Percentiles rank a stretch among this genome's conserved stretches.
phyloP scores from a whole-genome alignment of 2,329 filamentous ascomycete genomes.

The Aspergillus fischeri region DNA sequence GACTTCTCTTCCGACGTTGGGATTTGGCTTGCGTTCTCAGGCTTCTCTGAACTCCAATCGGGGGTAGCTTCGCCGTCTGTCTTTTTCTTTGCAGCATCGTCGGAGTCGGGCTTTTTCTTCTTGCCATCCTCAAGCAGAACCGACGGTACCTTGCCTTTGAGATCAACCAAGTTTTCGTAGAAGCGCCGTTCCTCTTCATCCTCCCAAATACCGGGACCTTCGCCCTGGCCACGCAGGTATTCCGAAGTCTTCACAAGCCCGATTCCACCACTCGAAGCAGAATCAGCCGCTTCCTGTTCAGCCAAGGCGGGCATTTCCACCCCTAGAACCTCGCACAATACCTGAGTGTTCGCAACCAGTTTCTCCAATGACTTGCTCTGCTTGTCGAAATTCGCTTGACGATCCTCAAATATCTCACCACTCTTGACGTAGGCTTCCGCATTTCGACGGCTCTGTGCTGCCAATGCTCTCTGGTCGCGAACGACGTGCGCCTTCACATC shows the following conservation, averaged over 20 bases:
- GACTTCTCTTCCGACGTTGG: slow-evolving; percentile 49
- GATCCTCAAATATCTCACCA: slow-evolving; percentile 95
- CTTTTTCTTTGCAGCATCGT: slow-evolving; percentile 80
- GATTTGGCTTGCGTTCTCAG: slow-evolving; percentile 33
- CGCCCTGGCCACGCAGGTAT: slow-evolving; percentile 82
- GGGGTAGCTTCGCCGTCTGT: slow-evolving; percentile 45
- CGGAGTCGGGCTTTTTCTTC: slow-evolving; percentile 81
- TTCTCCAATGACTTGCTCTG: slow-evolving; percentile 89
- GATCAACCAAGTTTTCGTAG: slow-evolving; percentile 92
- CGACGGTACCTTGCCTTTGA: slow-evolving; percentile 91
- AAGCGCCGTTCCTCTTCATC: slow-evolving; percentile 97
- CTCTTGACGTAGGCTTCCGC: slow-evolving; percentile 98
- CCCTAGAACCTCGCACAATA: slow-evolving; percentile 81
- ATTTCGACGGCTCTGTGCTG: slow-evolving; percentile 84
- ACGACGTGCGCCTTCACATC: slow-evolving; percentile 85
- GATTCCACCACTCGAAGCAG: slow-evolving; percentile 69
- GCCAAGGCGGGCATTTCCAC: slow-evolving; percentile 91
- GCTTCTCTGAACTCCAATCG: slow-evolving; percentile 44
- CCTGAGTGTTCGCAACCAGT: slow-evolving; percentile 82
- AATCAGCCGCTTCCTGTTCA: slow-evolving; percentile 69
- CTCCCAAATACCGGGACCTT: slow-evolving; percentile 95
- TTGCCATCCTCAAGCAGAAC: slow-evolving; percentile 91
- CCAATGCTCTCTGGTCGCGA: slow-evolving; percentile 86
- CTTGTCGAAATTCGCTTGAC: slow-evolving; percentile 93
- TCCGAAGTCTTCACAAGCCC: slow-evolving; percentile 92